Base-by-base conservation (phyloP, 139 green algal species). In the Asterochloris sp. region DNA sequence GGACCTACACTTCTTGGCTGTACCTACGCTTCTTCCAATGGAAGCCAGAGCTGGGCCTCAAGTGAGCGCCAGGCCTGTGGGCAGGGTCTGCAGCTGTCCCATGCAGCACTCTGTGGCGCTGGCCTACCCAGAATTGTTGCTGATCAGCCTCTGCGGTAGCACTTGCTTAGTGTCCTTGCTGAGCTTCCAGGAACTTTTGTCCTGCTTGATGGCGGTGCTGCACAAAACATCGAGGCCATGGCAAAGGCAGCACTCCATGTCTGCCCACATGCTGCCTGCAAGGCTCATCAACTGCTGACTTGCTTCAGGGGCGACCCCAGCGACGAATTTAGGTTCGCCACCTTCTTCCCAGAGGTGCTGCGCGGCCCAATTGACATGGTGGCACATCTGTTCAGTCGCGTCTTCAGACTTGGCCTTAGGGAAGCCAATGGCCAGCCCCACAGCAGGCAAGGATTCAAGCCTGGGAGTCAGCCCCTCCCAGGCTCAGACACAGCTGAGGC, bases 21-120 rank as follows among this genome's bases (percentile, higher is more conserved):
- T 98, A 99, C 86, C 90, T 98, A 16, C 91, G 95, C 19, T 98
- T 95, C 88, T 94, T 96, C 81, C 95, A 98, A 80, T 83, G 76
- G 23, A 91, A 96, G 82, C 83, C 91, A 13, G 91, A 94, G 64
- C 85, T 81, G 60, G 71, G 63, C 74, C 73, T 95, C 69, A 79
- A 76, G 69, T 84, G 69, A 74, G 80, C 74, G 27, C 4, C 38
- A 54, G 38, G 38, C 38, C 38, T 54, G 2, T 54, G 74, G 64
- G 6, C n/a, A 26, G 16, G 26, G n/a, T 74, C 38, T 54, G 38
- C 38, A 54, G 38, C 38, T 54, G 38, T 54, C 38, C 38, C 38
- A 54, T 54, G 66, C 66, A 73, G 66, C 21, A 2, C 21, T 21
- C 8, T 21, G 21, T 73, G 19, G 9, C 4, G 66, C 21, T 73